phyloP scores from a whole-genome alignment of 306 rosid genomes.

The Sechiopsis laciniata region DNA sequence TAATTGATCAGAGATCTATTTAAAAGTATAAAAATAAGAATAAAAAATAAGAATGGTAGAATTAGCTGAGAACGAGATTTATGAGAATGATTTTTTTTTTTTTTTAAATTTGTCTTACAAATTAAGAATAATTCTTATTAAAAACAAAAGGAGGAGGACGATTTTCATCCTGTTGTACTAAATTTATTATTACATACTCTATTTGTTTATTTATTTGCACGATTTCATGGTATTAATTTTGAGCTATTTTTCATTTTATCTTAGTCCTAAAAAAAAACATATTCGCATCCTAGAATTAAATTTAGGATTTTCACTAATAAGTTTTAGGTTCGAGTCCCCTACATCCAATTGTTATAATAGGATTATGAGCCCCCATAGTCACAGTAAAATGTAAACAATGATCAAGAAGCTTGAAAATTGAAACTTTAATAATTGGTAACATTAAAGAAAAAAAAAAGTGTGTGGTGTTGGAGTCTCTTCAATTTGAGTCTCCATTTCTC shows the following conservation, averaged over 20 bases:
- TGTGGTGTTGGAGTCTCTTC: neutral
- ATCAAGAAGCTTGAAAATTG: neutral
- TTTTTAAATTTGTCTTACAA: neutral
- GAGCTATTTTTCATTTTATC: neutral
- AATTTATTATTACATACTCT: neutral
- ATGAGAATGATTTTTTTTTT: neutral
- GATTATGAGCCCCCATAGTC: neutral
- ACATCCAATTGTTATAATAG: too few relatives aligned
- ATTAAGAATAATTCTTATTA: neutral
- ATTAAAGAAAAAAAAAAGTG: neutral
- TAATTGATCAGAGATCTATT: neutral
- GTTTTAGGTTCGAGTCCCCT: too few relatives aligned
- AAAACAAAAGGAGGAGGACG: neutral
- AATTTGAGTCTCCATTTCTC: neutral
- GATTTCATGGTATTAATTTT: neutral
- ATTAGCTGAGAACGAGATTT: neutral
- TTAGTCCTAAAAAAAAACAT: neutral
- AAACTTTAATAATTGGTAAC: neutral
- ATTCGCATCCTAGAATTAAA: neutral
- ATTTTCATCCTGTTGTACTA: neutral
- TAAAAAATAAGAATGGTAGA: neutral
- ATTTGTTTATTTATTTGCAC: neutral
- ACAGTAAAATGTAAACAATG: too few relatives aligned
- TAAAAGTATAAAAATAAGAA: neutral
- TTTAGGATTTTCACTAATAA: too few relatives aligned